phyloP scores from a whole-genome alignment of 2,329 filamentous ascomycete genomes.

The Monosporascus sp. region DNA sequence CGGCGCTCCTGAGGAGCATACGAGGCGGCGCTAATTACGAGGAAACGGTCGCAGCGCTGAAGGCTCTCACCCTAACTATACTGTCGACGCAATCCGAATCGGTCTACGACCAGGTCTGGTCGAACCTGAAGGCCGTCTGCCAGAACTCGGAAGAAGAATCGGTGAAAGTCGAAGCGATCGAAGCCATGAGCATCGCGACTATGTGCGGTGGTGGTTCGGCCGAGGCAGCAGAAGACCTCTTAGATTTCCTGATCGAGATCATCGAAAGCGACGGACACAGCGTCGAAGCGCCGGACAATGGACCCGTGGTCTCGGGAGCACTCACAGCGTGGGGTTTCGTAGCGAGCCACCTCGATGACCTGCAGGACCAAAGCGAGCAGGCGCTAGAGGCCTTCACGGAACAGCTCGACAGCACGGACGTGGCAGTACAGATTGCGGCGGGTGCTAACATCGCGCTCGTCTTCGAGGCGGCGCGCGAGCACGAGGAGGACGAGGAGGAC shows the following conservation, averaged over 20 bases:
- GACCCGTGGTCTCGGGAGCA: conserved; percentile 65
- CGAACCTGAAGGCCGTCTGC: conserved; percentile 56
- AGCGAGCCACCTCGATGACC: conserved; percentile 70
- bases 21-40: conserved; percentile 62
- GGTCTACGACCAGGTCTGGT: conserved; percentile 58
- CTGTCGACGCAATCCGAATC: conserved; percentile 61
- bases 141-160: conserved; percentile 60
- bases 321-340: conserved; percentile 76
- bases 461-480: conserved; percentile 62
- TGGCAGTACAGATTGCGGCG: conserved; percentile 69
- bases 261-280: conserved; percentile 72
- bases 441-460: conserved; percentile 77
- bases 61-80: conserved; percentile 65
- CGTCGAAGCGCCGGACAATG: conserved; percentile 66
- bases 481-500: conserved; percentile 45
- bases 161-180: conserved; percentile 67
- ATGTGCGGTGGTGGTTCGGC: conserved; percentile 71
- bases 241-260: conserved; percentile 73
- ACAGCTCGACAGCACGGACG: conserved; percentile 71
- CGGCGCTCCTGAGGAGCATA: conserved; percentile 64
- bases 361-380: conserved; percentile 63
- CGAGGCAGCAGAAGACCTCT: conserved; percentile 63
- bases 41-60: conserved; percentile 66
- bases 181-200: conserved; percentile 65
- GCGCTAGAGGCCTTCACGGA: conserved; percentile 79